phyloP scores from a whole-genome alignment of 768 basidiomycete genomes.

The Serendipita sp. region DNA sequence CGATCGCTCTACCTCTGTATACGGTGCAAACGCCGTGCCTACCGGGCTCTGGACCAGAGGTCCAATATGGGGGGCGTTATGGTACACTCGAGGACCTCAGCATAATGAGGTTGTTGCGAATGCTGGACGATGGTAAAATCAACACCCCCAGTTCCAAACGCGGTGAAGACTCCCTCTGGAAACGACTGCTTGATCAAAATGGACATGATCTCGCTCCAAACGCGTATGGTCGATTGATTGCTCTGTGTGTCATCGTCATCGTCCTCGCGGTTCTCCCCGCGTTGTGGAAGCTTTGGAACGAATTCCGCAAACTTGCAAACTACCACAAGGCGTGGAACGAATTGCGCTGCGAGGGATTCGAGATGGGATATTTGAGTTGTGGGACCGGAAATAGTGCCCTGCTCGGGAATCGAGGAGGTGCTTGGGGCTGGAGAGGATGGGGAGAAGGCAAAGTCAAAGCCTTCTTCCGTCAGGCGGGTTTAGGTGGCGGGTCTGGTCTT shows the following conservation, averaged over 20 bases:
- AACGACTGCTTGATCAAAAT: conserved; percentile 8
- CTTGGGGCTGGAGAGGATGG: conserved; percentile 9
- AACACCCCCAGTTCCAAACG: not conserved
- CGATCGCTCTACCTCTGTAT: conserved; percentile 58
- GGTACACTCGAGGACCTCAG: conserved; percentile 62
- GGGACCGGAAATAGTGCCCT: conserved; percentile 15
- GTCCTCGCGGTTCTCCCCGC: conserved; percentile 49
- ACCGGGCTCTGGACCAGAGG: conserved; percentile 29
- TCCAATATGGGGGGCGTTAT: conserved; percentile 39
- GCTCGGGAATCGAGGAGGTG: conserved; percentile 16
- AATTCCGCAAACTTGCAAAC: conserved; percentile 40
- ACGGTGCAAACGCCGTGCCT: conserved; percentile 54
- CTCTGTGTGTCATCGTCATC: conserved; percentile 46
- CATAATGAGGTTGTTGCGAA: conserved; percentile 51
- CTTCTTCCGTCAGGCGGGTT: not conserved
- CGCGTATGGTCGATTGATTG: conserved; percentile 46
- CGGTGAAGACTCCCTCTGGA: not conserved
- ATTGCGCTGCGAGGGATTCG: conserved; percentile 46
- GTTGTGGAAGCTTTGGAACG: conserved; percentile 43
- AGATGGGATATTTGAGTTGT: conserved; percentile 54
- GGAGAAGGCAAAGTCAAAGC: conserved; percentile 8
- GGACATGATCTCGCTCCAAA: conserved; percentile 25
- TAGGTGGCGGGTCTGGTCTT: not conserved
- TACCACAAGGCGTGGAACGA: conserved; percentile 46
- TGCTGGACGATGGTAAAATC: conserved; percentile 24